Evolutionary conservation across 805 yeast genomes (phyloP).

Genomic region (Suhomyces sp.): DNA sequence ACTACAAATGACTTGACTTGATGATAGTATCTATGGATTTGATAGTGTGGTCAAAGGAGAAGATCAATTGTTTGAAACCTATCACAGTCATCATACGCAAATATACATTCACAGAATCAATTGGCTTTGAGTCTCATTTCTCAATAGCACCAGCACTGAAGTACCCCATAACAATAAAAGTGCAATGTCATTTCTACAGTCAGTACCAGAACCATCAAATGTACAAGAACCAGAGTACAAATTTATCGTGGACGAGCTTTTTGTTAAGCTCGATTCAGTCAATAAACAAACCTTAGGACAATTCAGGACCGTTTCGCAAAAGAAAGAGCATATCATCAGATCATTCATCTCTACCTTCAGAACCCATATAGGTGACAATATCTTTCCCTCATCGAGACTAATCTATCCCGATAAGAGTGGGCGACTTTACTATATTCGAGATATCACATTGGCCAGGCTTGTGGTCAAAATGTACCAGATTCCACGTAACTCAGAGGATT

Average conservation of each 20-base stretch:
- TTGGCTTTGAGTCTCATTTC: no score
- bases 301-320: constrained; percentile 23
- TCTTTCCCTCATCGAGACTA: constrained; percentile 66
- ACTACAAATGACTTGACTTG: background rate
- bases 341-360: constrained; percentile 31
- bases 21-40: no score
- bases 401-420: constrained; percentile 63
- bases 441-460: constrained; percentile 53
- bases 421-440: constrained; percentile 63
- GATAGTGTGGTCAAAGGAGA: background rate
- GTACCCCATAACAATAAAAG: no score
- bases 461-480: constrained; percentile 53
- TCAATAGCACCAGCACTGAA: no score
- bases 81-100: no score
- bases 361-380: constrained; percentile 44
- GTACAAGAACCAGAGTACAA: constrained; percentile 41
- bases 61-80: background rate
- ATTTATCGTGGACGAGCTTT: constrained; percentile 41
- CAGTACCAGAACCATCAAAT: constrained; percentile 29
- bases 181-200: constrained; percentile 6
- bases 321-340: constrained; percentile 26
- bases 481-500: constrained; percentile 62
- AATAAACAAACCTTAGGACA: constrained; percentile 24
- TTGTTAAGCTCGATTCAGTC: constrained; percentile 40
- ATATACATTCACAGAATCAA: no score